Evolutionary conservation across 1,284 basidiomycete species (phyloP), one percentile per base, ranked within the genome.

Genomic region (Rhodotorula sp.): DNA sequence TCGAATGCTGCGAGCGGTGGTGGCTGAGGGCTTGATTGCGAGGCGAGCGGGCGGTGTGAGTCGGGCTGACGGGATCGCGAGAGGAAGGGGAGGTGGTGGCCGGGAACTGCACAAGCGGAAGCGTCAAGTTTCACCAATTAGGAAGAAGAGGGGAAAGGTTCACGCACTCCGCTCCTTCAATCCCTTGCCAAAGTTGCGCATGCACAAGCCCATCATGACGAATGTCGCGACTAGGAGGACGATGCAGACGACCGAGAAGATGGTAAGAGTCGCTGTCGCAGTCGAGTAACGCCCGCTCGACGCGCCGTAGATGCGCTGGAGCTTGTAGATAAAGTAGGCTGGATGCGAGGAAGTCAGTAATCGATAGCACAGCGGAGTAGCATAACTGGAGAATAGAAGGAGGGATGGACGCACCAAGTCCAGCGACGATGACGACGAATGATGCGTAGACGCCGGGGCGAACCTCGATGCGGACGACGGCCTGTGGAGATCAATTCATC

Each of bases 291-390:
- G 66, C 13, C 59, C 59, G 18, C 56, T 54, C 28, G 64, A 52
- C 15, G 20, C n/a, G 4, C 26, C 16, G 37, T 65, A 75, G 61
- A 75, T 73, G 5, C 73, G 64, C 16, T 64, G 55, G 53, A 75
- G 55, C 52, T 75, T 75, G 67, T 56, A 75, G 24, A 70, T 48
- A 22, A 75, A 75, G 58, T 75, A 75, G 13, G 67, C 70, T 63
- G 50, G 10, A 18, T 0, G 37, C 10, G 16, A 16, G 31, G 5
- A 6, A 0, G 13, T 26, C n/a, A 51, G 46, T 20, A 18, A n/a
- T n/a, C n/a, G n/a, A n/a, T n/a, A n/a, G n/a, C n/a, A n/a, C n/a
- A n/a, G n/a, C n/a, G n/a, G n/a, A n/a, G n/a, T n/a, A n/a, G n/a
- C n/a, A n/a, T n/a, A n/a, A n/a, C n/a, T n/a, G n/a, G n/a, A n/a